Conservation (phyloP, 1,139 yeast genomes). For the Kodamaea ohmeri region DNA sequence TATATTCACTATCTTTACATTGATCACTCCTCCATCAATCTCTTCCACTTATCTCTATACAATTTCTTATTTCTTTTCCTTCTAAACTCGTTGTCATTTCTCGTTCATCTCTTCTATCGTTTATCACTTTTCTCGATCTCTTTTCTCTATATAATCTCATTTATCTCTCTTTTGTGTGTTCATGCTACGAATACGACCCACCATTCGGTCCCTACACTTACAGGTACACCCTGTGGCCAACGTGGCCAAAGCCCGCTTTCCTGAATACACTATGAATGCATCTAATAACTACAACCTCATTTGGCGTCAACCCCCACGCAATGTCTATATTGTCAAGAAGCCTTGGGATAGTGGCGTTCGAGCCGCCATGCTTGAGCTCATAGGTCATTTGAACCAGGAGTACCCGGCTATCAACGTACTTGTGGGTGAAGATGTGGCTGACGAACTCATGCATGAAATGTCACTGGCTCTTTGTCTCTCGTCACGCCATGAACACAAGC, state of each 20-base stretch:
- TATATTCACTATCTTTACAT: too few relatives aligned
- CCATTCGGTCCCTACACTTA: conserved; percentile 6
- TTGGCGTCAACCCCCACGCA: conserved; percentile 54
- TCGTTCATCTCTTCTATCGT: too few relatives aligned
- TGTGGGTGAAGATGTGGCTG: conserved; percentile 73
- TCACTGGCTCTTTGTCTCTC: conserved; percentile 10
- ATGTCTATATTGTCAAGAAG: conserved; percentile 77
- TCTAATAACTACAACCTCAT: conserved; percentile 48
- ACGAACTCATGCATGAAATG: conserved; percentile 56
- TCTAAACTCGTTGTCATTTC: too few relatives aligned
- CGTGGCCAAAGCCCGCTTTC: conserved; percentile 18
- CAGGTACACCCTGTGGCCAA: conserved; percentile 13
- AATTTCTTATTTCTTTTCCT: too few relatives aligned
- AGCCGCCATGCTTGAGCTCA: conserved; percentile 63
- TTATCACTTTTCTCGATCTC: too few relatives aligned
- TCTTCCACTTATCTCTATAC: too few relatives aligned
- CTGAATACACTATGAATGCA: conserved; percentile 44
- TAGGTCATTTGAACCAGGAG: conserved; percentile 49
- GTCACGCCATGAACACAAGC: conserved; percentile 7
- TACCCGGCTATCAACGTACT: conserved; percentile 75
- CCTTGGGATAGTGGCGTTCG: conserved; percentile 73
- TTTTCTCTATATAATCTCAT: too few relatives aligned
- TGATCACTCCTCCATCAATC: too few relatives aligned
- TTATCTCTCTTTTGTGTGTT: background rate
- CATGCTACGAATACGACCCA: conserved; percentile 1